Base-by-base conservation (phyloP, 192 early-diverging fungal species). In the Geranomyces variabilis region DNA sequence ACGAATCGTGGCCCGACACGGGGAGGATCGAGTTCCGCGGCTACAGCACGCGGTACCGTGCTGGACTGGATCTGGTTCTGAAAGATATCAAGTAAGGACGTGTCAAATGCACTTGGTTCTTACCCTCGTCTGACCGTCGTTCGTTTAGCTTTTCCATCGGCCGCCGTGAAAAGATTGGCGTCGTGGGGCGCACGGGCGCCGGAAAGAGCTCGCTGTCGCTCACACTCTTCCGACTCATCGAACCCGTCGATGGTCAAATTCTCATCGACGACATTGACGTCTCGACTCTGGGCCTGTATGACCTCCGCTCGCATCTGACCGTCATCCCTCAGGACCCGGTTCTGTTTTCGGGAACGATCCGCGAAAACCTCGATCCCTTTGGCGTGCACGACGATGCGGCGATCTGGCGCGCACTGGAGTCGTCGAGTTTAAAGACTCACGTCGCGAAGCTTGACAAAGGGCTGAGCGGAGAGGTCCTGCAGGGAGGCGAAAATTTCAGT, bases 21-120 rank as follows among this genome's bases (percentile, higher is more conserved):
- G 96, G 96, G 34, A 57, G 67, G 24, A 85, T 97, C 59, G 85
- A 88, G 70, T 94, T 93, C 79, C 79, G 81, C 30, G 75, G 90
- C 60, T 94, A 93, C 72, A 87, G 89, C 12, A 89, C 92, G 0
- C 87, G 93, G 29, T 96, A 97, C 76, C 86, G 94, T 14, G 75
- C 86, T 8, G 93, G 83, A 0, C 79, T 97, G 47, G 91, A 93
- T 67, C 75, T 93, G 26, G 93, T 93, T 5, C 83, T 97, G 22
- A 87, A 85, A 51, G 83, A 66, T 26, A 17, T 73, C 56, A 41
- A 41, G 36, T 41, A 41, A 41, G 36, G 36, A n/a, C n/a, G n/a
- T n/a, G n/a, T n/a, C 36, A 28, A 34, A 34, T 28, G 34, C 14
- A 0, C 2, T 29, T 64, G 63, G 19, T 9, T 69, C 43, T 6